Percentiles rank a stretch among this genome's conserved stretches.
These are phyloP conservation scores for Pholiota conissans DNA, from an alignment of 768 basidiomycete genomes.

Conservation along the genomic window DNA sequence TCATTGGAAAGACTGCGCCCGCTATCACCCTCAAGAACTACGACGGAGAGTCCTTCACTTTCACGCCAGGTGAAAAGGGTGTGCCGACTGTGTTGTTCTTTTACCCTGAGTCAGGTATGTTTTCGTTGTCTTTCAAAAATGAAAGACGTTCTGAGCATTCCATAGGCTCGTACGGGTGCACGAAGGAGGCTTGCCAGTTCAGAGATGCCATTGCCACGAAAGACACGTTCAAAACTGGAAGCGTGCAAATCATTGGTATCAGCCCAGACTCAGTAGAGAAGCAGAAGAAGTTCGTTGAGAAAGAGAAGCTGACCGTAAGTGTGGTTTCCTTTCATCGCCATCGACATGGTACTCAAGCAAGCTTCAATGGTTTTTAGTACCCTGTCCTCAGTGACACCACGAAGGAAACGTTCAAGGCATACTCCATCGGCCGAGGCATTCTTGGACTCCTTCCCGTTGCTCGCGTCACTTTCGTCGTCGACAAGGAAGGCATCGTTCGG, in stretches of 20 bases:
- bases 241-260: conserved; percentile 71
- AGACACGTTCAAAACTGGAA: conserved; percentile 61
- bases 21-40: conserved; percentile 63
- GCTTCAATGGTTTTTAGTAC: conserved; percentile 43
- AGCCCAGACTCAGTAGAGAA: conserved; percentile 71
- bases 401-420: conserved; percentile 62
- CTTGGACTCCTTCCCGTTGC: conserved; percentile 60
- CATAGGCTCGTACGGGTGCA: conserved; percentile 74
- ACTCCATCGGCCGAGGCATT: conserved; percentile 64
- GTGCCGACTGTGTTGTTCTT: conserved; percentile 76
- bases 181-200: conserved; percentile 80
- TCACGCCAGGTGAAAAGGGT: conserved; percentile 57
- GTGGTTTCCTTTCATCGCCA: conserved; percentile 1
- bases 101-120: conserved; percentile 67
- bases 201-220: conserved; percentile 75
- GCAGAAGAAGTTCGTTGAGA: conserved; percentile 75
- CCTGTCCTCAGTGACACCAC: conserved; percentile 75
- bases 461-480: conserved; percentile 77
- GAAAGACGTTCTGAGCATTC: not conserved
- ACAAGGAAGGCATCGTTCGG: conserved; percentile 67
- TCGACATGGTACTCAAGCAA: not conserved
- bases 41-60: conserved; percentile 58
- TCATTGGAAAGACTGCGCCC: conserved; percentile 65
- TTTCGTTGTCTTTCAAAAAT: not conserved
- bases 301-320: conserved; percentile 62